phyloP scores from a whole-genome alignment of 108 stramenopile species.

The Fragilariopsis cylindrus region DNA sequence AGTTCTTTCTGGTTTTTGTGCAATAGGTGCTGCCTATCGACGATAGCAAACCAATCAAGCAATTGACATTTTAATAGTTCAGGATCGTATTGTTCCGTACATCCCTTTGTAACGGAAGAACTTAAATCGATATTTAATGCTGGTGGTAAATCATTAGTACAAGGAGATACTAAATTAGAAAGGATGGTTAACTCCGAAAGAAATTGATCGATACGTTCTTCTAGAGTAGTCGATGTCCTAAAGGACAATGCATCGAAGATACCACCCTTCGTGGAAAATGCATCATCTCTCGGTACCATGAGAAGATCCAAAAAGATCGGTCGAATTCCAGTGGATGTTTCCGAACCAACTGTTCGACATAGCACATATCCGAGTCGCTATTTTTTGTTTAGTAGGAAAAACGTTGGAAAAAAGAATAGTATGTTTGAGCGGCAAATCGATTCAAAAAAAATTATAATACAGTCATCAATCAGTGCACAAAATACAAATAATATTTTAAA shows the following conservation, averaged over 20 bases:
- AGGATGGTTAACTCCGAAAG: constrained; percentile 17
- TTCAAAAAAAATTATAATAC: background rate
- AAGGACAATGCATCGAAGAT: background rate
- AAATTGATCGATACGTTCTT: constrained; percentile 26
- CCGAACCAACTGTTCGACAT: constrained; percentile 60
- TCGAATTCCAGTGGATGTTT: constrained; percentile 82
- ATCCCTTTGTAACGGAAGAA: constrained; percentile 35
- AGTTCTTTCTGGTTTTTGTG: constrained; percentile 30
- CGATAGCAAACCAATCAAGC: constrained; percentile 78
- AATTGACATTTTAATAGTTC: constrained; percentile 67
- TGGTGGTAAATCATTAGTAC: constrained; percentile 6
- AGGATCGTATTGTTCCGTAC: constrained; percentile 61
- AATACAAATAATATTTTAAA: background rate
- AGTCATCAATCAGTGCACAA: background rate
- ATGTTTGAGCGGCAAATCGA: background rate
- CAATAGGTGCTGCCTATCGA: constrained; percentile 65
- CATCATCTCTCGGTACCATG: constrained; percentile 71
- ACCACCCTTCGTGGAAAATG: background rate
- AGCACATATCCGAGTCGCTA: constrained; percentile 70
- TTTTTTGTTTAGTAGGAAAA: background rate
- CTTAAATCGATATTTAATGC: constrained; percentile 28
- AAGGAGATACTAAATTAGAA: constrained; percentile 19
- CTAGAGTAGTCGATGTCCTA: background rate
- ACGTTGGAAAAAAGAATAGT: background rate
- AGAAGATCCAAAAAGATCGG: constrained; percentile 83